These are phyloP conservation scores for Dothiorella sarmentorum DNA, from an alignment of 2,329 filamentous ascomycete genomes.

Conservation along the genomic window DNA sequence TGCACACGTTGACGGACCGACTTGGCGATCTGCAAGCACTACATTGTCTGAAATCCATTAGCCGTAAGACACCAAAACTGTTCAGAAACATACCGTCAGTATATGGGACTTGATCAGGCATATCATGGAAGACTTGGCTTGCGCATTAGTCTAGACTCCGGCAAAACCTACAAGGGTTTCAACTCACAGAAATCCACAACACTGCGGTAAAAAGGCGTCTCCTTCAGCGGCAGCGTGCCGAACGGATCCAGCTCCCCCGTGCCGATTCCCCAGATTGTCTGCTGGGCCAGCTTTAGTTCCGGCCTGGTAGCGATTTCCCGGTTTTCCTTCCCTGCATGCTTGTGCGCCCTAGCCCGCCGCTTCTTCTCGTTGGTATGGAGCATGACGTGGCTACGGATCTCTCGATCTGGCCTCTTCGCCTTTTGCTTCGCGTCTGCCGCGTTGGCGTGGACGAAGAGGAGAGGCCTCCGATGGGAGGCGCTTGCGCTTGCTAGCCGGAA, in stretches of 20 bases:
- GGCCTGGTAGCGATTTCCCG: too few relatives aligned
- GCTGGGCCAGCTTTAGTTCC: too few relatives aligned
- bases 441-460: neutral
- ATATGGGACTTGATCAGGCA: neutral
- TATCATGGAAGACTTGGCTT: neutral
- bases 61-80: neutral
- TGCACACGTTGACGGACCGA: neutral
- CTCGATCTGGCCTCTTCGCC: neutral
- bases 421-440: neutral
- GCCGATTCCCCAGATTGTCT: neutral
- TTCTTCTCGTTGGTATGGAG: neutral
- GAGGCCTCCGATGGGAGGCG: neutral
- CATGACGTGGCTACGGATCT: neutral
- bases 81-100: neutral
- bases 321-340: too few relatives aligned
- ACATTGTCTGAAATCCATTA: neutral
- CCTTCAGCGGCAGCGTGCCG: neutral
- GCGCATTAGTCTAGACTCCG: neutral
- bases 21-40: neutral
- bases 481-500: too few relatives aligned
- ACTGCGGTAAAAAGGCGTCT: neutral
- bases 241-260: neutral
- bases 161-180: too few relatives aligned
- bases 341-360: too few relatives aligned
- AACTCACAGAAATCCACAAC: neutral